phyloP scores from a whole-genome alignment of 1,284 basidiomycete genomes.

The Amylostereum chailletii region DNA sequence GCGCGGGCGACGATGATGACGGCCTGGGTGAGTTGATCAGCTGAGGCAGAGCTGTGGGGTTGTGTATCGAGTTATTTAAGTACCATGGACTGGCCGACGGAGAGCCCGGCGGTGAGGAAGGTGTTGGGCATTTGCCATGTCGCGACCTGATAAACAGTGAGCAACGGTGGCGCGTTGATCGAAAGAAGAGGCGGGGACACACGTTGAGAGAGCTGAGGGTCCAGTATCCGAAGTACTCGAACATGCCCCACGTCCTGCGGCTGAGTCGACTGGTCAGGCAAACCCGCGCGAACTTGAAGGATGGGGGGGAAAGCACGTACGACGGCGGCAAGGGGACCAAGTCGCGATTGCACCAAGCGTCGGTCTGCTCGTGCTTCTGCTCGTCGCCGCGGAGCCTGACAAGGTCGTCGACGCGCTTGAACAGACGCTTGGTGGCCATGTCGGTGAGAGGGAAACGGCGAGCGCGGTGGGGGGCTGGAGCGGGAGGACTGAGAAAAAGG shows the following conservation, averaged over 20 bases:
- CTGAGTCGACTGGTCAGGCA: neutral
- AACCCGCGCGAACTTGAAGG: too few species aligned
- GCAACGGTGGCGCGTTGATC: neutral
- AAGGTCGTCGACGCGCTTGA: neutral
- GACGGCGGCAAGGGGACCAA: slow-evolving; percentile 11
- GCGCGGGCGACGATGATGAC: slow-evolving; percentile 10
- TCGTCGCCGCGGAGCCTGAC: slow-evolving; percentile 9
- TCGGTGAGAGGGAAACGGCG: neutral
- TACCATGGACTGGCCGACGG: slow-evolving; percentile 13
- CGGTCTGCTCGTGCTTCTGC: slow-evolving; percentile 9
- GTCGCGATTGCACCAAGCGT: slow-evolving; percentile 12
- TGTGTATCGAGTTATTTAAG: neutral
- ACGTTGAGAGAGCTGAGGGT: slow-evolving; percentile 10
- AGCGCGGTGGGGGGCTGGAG: neutral
- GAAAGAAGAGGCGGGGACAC: neutral
- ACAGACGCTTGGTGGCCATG: neutral
- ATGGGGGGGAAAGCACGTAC: slow-evolving; percentile 2
- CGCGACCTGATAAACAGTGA: slow-evolving; percentile 3
- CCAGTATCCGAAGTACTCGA: slow-evolving; percentile 13
- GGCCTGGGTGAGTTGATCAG: neutral
- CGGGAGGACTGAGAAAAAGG: too few species aligned
- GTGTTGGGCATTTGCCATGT: slow-evolving; percentile 12
- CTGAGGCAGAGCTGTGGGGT: neutral
- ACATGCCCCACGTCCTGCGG: slow-evolving; percentile 11
- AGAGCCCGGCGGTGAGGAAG: slow-evolving; percentile 12